Conservation (phyloP, 176 grass and related monocot genomes). For the Juncus effusus region DNA sequence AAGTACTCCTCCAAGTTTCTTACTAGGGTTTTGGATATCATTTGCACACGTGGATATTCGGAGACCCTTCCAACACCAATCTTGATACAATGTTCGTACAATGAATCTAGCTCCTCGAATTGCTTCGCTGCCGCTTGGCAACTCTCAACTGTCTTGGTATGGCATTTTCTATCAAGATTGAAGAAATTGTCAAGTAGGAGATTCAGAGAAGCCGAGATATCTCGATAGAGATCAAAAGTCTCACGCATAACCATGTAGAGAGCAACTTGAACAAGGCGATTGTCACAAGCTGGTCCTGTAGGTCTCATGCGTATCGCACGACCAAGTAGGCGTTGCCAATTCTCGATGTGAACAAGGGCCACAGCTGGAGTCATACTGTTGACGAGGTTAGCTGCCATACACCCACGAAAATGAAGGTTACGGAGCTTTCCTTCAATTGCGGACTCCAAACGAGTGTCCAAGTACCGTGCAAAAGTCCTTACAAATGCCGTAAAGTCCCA, state of each 20-base stretch:
- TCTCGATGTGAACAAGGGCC: slow-evolving; percentile 27
- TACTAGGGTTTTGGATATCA: slow-evolving; percentile 30
- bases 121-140: slow-evolving; percentile 29
- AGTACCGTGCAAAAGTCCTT: slow-evolving; percentile 33
- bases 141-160: slow-evolving; percentile 16
- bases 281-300: slow-evolving; percentile 26
- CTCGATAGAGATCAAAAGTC: slow-evolving; percentile 39
- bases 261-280: slow-evolving; percentile 30
- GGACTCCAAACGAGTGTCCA: slow-evolving; percentile 36
- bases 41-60: slow-evolving; percentile 37
- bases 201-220: slow-evolving; percentile 30
- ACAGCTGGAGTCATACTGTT: slow-evolving; percentile 11
- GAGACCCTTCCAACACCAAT: slow-evolving; percentile 32
- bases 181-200: slow-evolving; percentile 46
- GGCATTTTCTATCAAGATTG: slow-evolving; percentile 12
- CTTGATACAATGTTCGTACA: slow-evolving; percentile 33
- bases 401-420: slow-evolving; percentile 3
- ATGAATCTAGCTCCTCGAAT: slow-evolving; percentile 42
- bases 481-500: slow-evolving; percentile 45
- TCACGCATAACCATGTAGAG: slow-evolving; percentile 37
- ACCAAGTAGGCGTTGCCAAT: slow-evolving; percentile 37
- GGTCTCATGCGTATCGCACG: slow-evolving; percentile 33
- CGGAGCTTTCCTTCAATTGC: slow-evolving; percentile 24
- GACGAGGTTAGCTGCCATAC: neutral
- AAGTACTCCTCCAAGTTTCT: slow-evolving; percentile 27